These are phyloP conservation scores for Maudiozyma turicensis DNA, from an alignment of 805 yeast genomes.

Conservation along the genomic window DNA sequence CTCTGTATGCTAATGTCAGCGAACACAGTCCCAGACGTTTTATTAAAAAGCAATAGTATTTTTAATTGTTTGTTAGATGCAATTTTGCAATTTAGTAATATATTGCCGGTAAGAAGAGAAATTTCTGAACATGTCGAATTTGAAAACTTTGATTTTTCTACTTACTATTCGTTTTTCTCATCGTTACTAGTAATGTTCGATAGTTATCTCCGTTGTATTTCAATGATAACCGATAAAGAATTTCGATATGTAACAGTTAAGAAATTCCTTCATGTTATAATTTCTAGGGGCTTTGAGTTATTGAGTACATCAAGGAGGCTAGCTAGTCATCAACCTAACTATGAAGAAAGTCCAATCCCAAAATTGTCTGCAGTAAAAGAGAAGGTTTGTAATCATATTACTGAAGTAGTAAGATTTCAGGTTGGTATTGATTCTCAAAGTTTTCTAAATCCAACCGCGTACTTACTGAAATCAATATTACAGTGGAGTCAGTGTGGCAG, in stretches of 20 bases:
- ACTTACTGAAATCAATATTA: conserved; percentile 22
- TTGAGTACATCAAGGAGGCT: conserved; percentile 11
- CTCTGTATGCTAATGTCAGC: conserved; percentile 68
- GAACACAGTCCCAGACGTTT: conserved; percentile 43
- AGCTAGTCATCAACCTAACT: background rate
- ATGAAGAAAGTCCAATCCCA: background rate
- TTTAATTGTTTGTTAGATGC: conserved; percentile 17
- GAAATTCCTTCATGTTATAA: conserved; percentile 11
- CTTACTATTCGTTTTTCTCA: conserved; percentile 25
- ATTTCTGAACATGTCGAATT: conserved; percentile 78
- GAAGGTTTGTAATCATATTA: conserved; percentile 16
- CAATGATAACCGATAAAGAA: conserved; percentile 16
- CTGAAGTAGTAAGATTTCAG: conserved; percentile 19
- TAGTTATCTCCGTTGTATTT: conserved; percentile 23
- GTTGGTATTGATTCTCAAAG: conserved; percentile 27
- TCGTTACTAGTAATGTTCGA: conserved; percentile 26
- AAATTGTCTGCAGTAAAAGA: conserved; percentile 10
- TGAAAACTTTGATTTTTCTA: conserved; percentile 70
- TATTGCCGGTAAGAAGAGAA: conserved; percentile 67
- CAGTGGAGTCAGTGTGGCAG: conserved; percentile 30
- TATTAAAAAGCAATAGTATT: conserved; percentile 13
- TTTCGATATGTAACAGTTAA: conserved; percentile 11
- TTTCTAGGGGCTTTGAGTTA: conserved; percentile 15
- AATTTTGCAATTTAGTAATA: conserved; percentile 24
- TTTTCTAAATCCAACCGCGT: conserved; percentile 27